Conservation (phyloP, 208 protist genomes). For the Crithidia sp. region DNA sequence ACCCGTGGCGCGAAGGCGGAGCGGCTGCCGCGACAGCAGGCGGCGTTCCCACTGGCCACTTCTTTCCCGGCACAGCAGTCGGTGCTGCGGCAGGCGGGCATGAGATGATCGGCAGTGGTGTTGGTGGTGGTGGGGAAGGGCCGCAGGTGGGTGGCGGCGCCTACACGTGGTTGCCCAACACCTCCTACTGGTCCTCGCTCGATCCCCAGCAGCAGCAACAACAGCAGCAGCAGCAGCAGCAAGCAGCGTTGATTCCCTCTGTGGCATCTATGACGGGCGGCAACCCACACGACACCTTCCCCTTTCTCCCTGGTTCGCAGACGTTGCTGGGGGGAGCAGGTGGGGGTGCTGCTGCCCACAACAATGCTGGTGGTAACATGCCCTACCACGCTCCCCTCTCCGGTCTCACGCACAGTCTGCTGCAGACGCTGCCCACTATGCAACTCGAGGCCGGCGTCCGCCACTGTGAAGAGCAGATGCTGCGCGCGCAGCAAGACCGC, state of each 20-base stretch:
- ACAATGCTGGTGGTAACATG: neutral
- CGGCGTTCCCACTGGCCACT: neutral
- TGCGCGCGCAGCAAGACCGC: conserved; percentile 26
- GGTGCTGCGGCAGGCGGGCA: neutral
- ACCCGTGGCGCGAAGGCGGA: conserved; percentile 16
- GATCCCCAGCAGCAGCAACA: conserved; percentile 21
- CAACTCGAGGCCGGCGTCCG: conserved; percentile 17
- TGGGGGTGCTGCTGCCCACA: neutral
- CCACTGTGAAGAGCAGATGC: conserved; percentile 26
- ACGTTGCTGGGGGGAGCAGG: neutral
- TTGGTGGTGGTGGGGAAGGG: neutral
- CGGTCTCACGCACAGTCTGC: neutral
- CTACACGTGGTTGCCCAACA: conserved; percentile 30
- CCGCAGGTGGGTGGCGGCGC: neutral
- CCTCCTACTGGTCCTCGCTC: conserved; percentile 13
- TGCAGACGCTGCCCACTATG: conserved; percentile 12
- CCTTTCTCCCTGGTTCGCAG: neutral
- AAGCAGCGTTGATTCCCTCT: neutral
- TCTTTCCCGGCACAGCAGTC: conserved; percentile 4
- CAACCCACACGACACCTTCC: conserved; percentile 8
- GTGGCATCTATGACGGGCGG: neutral
- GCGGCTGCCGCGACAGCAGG: neutral
- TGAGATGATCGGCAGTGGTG: neutral
- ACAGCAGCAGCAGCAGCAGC: conserved; percentile 18
- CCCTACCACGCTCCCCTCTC: neutral